phyloP scores from a whole-genome alignment of 192 early-diverging fungal species.

The Umbelopsis ramanniana region DNA sequence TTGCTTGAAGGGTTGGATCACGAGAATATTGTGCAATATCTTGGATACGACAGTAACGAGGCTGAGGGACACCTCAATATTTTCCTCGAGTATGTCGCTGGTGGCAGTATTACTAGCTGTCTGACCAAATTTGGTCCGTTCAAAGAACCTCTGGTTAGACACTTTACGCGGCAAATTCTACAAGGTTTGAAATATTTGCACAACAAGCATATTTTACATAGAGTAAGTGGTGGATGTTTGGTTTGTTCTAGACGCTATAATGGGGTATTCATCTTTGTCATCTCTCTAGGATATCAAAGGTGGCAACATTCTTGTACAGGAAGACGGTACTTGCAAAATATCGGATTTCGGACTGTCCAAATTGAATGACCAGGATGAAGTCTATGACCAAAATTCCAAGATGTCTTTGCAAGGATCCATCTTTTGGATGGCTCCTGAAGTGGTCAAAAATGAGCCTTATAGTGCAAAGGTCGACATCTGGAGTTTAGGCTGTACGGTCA shows the following conservation, averaged over 20 bases:
- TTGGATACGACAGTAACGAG: conserved; percentile 67
- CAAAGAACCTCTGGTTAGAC: conserved; percentile 72
- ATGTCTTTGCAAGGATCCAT: conserved; percentile 73
- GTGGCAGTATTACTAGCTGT: conserved; percentile 84
- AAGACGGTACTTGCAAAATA: conserved; percentile 90
- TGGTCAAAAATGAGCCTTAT: conserved; percentile 79
- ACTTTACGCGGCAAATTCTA: conserved; percentile 82
- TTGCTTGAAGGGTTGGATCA: conserved; percentile 80
- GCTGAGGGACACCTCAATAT: conserved; percentile 77
- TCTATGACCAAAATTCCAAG: conserved; percentile 49
- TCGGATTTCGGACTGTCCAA: conserved; percentile 97
- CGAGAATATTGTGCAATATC: conserved; percentile 93
- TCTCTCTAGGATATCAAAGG: conserved; percentile 74
- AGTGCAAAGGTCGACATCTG: conserved; percentile 95
- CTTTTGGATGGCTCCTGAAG: conserved; percentile 98
- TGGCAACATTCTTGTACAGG: conserved; percentile 78
- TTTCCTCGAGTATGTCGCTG: conserved; percentile 96
- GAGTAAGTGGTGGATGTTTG: conserved; percentile 48
- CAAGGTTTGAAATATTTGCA: conserved; percentile 89
- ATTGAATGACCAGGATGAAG: conserved; percentile 55
- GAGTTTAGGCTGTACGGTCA: conserved; percentile 82
- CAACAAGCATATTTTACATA: conserved; percentile 69
- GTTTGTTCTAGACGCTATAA: too few relatives aligned
- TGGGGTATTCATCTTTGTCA: neutral
- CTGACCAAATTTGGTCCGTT: conserved; percentile 75